Percentiles rank a stretch among this genome's conserved stretches.
These are phyloP conservation scores for Erythrophleum fordii DNA, from an alignment of 306 rosid genomes.

Conservation along the genomic window DNA sequence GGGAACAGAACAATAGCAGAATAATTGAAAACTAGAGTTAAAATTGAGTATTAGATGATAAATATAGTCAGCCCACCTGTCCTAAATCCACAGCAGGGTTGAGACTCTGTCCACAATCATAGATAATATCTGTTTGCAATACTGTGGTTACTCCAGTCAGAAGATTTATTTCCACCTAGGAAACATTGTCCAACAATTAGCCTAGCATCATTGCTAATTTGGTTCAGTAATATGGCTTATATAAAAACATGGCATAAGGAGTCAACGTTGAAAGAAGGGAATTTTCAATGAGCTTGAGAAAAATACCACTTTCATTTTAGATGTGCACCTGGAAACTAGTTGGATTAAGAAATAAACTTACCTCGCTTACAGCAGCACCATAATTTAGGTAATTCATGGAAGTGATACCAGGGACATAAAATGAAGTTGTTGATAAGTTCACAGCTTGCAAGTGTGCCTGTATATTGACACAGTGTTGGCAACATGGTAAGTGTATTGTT, in stretches of 20 bases:
- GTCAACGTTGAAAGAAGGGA: slow-evolving; percentile 16
- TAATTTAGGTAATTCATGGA: slow-evolving; percentile 67
- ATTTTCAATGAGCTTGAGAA: slow-evolving; percentile 17
- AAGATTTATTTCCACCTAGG: slow-evolving; percentile 88
- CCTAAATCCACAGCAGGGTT: slow-evolving; percentile 98
- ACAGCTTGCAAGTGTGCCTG: slow-evolving; percentile 76
- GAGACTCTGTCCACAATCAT: slow-evolving; percentile 96
- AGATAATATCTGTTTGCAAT: slow-evolving; percentile 78
- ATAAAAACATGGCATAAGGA: slow-evolving; percentile 23
- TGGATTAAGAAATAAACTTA: slow-evolving; percentile 29
- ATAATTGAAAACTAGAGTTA: neutral
- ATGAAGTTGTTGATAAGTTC: slow-evolving; percentile 76
- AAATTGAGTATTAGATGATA: slow-evolving; percentile 1
- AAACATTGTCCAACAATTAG: slow-evolving; percentile 32
- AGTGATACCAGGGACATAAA: slow-evolving; percentile 51
- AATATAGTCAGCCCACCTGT: slow-evolving; percentile 59
- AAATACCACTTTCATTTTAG: slow-evolving; percentile 24
- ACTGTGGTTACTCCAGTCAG: slow-evolving; percentile 80
- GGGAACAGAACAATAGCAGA: neutral
- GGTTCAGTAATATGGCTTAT: slow-evolving; percentile 10
- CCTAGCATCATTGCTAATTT: slow-evolving; percentile 1
- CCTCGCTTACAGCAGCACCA: slow-evolving; percentile 96
- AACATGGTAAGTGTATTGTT: slow-evolving; percentile 15
- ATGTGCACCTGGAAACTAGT: neutral
- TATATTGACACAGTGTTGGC: slow-evolving; percentile 39